Percentiles rank a stretch among this genome's conserved stretches.
Evolutionary conservation across 1,284 basidiomycete genomes (phyloP).

Genomic region (Ceratobasidium sp.): DNA sequence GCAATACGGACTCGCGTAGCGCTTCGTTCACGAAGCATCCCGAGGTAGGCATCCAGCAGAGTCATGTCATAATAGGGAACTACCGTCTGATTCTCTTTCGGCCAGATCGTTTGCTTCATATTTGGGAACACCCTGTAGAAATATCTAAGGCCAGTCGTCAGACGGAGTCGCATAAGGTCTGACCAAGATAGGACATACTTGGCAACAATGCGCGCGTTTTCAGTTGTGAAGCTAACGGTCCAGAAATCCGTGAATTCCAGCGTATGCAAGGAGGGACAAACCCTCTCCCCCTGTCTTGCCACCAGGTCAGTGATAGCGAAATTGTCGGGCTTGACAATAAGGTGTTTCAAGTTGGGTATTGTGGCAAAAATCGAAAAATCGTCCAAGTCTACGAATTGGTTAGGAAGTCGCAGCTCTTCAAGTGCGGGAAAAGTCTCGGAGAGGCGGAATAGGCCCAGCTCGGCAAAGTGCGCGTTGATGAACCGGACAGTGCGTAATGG

Average conservation of each 20-base stretch:
- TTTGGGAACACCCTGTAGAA: constrained; percentile 7
- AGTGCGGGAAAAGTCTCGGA: not conserved
- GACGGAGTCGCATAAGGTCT: no score
- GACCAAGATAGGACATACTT: no score
- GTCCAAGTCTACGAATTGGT: not conserved
- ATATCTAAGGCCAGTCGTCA: no score
- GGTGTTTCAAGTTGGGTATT: not conserved
- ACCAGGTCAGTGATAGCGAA: no score
- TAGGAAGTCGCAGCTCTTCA: not conserved
- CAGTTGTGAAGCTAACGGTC: no score
- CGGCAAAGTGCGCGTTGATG: not conserved
- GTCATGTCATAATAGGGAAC: not conserved
- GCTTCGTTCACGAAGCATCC: not conserved
- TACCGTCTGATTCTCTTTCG: not conserved
- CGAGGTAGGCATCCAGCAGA: not conserved
- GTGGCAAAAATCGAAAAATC: not conserved
- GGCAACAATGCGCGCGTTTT: no score
- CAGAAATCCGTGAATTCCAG: constrained; percentile 12
- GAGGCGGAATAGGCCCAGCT: not conserved
- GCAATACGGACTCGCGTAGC: not conserved
- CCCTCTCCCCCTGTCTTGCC: no score
- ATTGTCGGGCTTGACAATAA: not conserved
- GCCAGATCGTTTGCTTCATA: not conserved
- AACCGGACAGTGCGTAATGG: not conserved
- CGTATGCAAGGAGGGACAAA: not conserved